A percentile compares a stretch with the other conserved stretches of the same genome.
Evolutionary conservation across 148 eudicot species (phyloP).

Genomic region (Chenopodium suecicum): DNA sequence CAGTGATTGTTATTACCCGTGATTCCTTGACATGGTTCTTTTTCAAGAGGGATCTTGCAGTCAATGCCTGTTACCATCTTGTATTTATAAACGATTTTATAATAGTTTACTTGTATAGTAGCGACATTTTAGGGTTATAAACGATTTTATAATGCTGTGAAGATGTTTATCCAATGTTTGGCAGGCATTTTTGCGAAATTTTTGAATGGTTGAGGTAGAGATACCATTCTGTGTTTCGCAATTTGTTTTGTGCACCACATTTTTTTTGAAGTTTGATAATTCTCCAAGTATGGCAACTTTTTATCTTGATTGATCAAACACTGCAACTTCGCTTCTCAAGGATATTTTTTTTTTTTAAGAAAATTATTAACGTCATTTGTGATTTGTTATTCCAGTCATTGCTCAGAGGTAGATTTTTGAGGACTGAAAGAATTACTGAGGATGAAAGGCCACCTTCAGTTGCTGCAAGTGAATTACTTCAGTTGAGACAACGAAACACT

Average conservation of each 20-base stretch:
- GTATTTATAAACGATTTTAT: background rate
- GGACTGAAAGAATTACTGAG: constrained; percentile 75
- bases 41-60: background rate
- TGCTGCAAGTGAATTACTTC: constrained; percentile 79
- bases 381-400: constrained; percentile 57
- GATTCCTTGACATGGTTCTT: background rate
- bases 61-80: background rate
- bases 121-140: background rate
- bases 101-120: background rate
- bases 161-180: background rate
- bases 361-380: constrained; percentile 14
- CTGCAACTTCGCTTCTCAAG: background rate
- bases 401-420: constrained; percentile 96
- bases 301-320: background rate
- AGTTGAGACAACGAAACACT: constrained; percentile 87
- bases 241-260: background rate
- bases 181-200: background rate
- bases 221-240: background rate
- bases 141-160: background rate
- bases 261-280: background rate
- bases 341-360: background rate
- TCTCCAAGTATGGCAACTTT: background rate
- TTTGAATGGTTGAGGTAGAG: background rate
- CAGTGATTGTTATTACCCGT: background rate
- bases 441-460: constrained; percentile 81